Conservation (phyloP, 202 grass and related monocot species). For the Setaria italica region DNA sequence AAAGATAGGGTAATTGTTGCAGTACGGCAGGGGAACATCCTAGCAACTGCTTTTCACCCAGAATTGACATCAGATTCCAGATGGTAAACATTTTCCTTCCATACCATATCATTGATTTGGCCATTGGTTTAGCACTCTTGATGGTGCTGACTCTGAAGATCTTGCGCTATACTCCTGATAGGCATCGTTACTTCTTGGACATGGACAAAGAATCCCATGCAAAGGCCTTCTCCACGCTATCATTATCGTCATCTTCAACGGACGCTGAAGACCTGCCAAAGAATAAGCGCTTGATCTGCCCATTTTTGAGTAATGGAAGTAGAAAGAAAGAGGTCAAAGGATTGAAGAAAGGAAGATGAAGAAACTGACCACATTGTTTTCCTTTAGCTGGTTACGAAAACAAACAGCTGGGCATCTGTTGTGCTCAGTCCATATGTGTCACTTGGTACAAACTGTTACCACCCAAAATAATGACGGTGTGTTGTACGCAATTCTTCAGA, state of each 20-base stretch:
- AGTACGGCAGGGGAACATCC: conserved; percentile 85
- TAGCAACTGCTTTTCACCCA: conserved; percentile 91
- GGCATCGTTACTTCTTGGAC: conserved; percentile 84
- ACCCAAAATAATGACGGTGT: conserved; percentile 32
- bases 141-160: neutral
- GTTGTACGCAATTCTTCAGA: neutral
- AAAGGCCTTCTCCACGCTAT: conserved; percentile 47
- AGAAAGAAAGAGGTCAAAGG: neutral
- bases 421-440: neutral
- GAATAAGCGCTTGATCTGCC: conserved; percentile 71
- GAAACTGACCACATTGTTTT: conserved; percentile 13
- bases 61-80: conserved; percentile 92
- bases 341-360: conserved; percentile 24
- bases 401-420: neutral
- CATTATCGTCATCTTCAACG: conserved; percentile 38
- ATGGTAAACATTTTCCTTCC: conserved; percentile 59
- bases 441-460: neutral
- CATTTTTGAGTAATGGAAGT: conserved; percentile 69
- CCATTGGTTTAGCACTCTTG: neutral
- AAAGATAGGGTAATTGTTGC: conserved; percentile 84
- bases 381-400: conserved; percentile 23
- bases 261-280: conserved; percentile 6
- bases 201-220: conserved; percentile 78
- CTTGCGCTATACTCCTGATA: conserved; percentile 19
- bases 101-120: neutral